Conservation (phyloP, 2,329 filamentous ascomycete genomes). For the Cephalotrichum gorgonifer region DNA sequence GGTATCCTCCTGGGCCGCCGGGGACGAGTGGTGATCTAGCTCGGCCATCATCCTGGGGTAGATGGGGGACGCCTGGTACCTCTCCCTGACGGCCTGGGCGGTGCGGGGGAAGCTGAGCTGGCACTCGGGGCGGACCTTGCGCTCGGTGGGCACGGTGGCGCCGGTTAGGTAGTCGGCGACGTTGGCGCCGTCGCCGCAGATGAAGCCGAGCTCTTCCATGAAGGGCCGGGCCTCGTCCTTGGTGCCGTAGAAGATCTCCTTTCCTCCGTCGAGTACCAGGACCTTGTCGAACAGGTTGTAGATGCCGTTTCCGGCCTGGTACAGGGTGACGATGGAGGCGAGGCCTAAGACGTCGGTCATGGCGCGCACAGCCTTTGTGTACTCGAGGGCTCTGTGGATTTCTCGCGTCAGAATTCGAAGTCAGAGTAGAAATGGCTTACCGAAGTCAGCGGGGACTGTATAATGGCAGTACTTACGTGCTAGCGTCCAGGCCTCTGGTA, state of each 20-base stretch:
- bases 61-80: not conserved
- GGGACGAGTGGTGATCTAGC: constrained; percentile 2
- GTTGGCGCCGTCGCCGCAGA: constrained; percentile 51
- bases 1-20: not conserved
- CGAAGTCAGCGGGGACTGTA: not conserved
- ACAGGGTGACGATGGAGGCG: constrained; percentile 52
- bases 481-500: constrained; percentile 55
- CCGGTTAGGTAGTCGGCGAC: constrained; percentile 57
- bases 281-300: constrained; percentile 64
- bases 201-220: constrained; percentile 55
- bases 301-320: constrained; percentile 61
- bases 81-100: constrained; percentile 36
- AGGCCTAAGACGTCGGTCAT: constrained; percentile 53
- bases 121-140: constrained; percentile 30
- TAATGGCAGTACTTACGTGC: constrained; percentile 16
- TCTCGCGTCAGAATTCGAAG: no score
- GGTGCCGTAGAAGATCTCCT: constrained; percentile 56
- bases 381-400: constrained; percentile 48
- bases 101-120: constrained; percentile 35
- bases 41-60: not conserved
- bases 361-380: constrained; percentile 48
- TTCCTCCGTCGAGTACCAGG: constrained; percentile 55
- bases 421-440: no score
- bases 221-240: constrained; percentile 48
- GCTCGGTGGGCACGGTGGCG: constrained; percentile 58